Conservation (phyloP, 2,329 filamentous ascomycete species). For the Apiospora pterosperma region DNA sequence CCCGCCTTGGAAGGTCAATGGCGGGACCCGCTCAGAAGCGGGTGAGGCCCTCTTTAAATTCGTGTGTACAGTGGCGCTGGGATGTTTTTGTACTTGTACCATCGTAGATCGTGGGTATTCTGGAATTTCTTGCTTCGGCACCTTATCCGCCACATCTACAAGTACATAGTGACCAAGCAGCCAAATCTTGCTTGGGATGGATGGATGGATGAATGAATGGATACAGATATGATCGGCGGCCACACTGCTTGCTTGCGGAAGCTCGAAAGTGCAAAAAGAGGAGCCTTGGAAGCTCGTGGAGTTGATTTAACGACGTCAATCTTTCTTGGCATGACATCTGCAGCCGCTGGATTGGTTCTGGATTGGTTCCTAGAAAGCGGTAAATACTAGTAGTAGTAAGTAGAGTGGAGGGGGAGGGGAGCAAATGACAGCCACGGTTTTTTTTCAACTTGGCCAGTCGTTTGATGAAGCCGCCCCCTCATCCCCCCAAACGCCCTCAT, state of each 20-base stretch:
- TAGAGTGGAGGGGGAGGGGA: background rate
- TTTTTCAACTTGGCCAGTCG: background rate
- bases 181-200: background rate
- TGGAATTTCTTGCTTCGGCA: conserved; percentile 1
- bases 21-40: background rate
- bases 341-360: background rate
- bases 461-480: background rate
- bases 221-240: background rate
- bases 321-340: background rate
- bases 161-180: background rate
- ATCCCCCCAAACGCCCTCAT: background rate
- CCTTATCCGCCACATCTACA: background rate
- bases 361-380: background rate
- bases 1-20: background rate
- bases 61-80: no score
- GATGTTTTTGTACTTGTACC: no score
- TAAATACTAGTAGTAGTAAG: no score
- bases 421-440: background rate
- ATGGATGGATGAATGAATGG: no score
- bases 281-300: background rate
- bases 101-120: background rate
- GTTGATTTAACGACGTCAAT: background rate
- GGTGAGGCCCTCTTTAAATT: background rate
- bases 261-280: background rate
- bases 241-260: background rate